Base-by-base conservation (phyloP, 805 yeast species). In the Lipomyces kockii region DNA sequence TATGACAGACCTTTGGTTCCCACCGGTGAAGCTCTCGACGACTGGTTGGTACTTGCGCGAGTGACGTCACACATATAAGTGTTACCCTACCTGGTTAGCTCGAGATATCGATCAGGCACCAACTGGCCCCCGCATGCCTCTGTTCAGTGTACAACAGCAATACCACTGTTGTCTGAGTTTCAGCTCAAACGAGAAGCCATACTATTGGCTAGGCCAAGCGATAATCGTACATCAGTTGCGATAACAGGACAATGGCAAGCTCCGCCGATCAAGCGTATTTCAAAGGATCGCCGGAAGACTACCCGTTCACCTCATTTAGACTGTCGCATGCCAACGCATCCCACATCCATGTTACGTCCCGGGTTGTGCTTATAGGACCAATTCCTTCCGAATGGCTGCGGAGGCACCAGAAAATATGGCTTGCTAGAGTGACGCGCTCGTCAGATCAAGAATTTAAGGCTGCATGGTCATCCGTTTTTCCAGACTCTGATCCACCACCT, bases 231-330 rank as follows among this genome's bases (percentile, higher is more conserved):
- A 43, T 43, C 22, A 17, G 49, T 7, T n/a, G 22, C 22, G 22
- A 43, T n/a, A 43, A 17, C 9, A 17, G 49, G 22, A 43, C 49
- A n/a, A 43, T 43, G 49, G 49, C 49, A 17, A n/a, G 20, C 22
- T 6, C 49, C 22, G 49, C 22, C 20, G 49, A 43, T 17, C 49
- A 43, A n/a, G 49, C 49, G 22, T n/a, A 43, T 9, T 3, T 43
- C 22, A 43, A 43, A n/a, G 49, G 22, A 5, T 43, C 49, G 11
- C 22, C 49, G 9, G 53, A 52, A 17, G 55, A 61, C 11, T 56
- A 54, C 39, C 87, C 91, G 1, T 89, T 85, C 77, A 86, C 91
- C 0, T 88, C 89, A 0, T 86, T 83, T 66, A 80, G 90, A 54
- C 78, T 90, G 32, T 77, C 82, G 17, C 87, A 87, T 75, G 81